phyloP scores from a whole-genome alignment of 2,329 filamentous ascomycete species.

The Penicillium sp. region DNA sequence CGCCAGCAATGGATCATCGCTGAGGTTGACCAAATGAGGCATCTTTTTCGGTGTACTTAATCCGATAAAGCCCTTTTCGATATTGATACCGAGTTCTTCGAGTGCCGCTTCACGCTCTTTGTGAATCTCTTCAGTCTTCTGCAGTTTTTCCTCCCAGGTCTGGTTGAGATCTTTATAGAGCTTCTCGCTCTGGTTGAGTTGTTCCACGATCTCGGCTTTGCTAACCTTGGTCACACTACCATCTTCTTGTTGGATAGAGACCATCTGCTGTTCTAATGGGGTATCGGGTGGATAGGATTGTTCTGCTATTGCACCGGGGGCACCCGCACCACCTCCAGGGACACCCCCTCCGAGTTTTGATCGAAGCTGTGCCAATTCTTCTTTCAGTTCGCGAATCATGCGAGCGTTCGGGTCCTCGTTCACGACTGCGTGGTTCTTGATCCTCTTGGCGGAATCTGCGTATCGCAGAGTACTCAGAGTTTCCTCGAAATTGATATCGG shows the following conservation, averaged over 20 bases:
- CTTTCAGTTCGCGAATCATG: slow-evolving; percentile 98
- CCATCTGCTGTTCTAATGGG: slow-evolving; percentile 92
- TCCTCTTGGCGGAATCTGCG: slow-evolving; percentile 95
- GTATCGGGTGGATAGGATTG: slow-evolving; percentile 92
- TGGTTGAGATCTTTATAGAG: slow-evolving; percentile 94
- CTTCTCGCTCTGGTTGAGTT: slow-evolving; percentile 95
- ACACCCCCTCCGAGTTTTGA: slow-evolving; percentile 76
- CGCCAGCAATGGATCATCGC: slow-evolving; percentile 88
- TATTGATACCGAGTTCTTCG: slow-evolving; percentile 96
- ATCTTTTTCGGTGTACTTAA: slow-evolving; percentile 98
- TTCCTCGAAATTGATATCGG: slow-evolving; percentile 99
- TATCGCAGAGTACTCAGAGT: slow-evolving; percentile 94
- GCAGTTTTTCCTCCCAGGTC: slow-evolving; percentile 96
- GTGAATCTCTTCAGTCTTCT: slow-evolving; percentile 95
- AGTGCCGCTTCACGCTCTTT: slow-evolving; percentile 94
- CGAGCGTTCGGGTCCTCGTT: slow-evolving; percentile 98
- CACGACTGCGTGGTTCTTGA: slow-evolving; percentile 99
- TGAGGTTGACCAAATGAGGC: slow-evolving; percentile 97
- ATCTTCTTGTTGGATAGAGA: slow-evolving; percentile 86
- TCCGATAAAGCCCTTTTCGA: slow-evolving; percentile 96
- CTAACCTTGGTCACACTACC: slow-evolving; percentile 92
- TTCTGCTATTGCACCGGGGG: slow-evolving; percentile 60
- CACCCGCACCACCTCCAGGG: slow-evolving; percentile 49
- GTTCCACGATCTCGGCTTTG: slow-evolving; percentile 97
- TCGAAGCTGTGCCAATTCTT: slow-evolving; percentile 83